These are phyloP conservation scores for Annulohypoxylon nitens DNA, from an alignment of 495 filamentous ascomycete species.

Conservation along the genomic window DNA sequence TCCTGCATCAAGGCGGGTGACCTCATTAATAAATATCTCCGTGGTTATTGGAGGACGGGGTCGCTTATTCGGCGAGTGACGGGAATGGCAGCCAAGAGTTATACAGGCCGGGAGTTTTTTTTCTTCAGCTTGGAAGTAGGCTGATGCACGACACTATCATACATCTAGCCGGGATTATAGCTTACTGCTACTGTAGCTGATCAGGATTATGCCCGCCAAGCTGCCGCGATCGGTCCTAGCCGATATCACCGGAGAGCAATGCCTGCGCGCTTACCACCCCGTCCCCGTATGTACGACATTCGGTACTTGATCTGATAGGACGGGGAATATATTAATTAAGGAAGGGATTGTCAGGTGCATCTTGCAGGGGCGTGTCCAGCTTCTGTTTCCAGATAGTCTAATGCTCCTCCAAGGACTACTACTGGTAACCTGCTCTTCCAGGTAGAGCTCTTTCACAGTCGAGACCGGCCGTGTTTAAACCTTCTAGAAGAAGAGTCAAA, in stretches of 20 bases:
- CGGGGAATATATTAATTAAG: slow-evolving; percentile 6
- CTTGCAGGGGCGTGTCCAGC: slow-evolving; percentile 30
- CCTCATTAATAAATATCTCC: slow-evolving; percentile 32
- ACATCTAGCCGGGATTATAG: slow-evolving; percentile 4
- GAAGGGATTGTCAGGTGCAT: slow-evolving; percentile 38
- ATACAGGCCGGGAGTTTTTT: slow-evolving; percentile 8
- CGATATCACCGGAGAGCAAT: slow-evolving; percentile 28
- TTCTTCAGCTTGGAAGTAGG: neutral
- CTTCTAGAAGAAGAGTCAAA: slow-evolving; percentile 24
- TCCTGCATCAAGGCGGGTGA: slow-evolving; percentile 33
- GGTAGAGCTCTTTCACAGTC: slow-evolving; percentile 27
- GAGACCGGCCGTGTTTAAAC: slow-evolving; percentile 30
- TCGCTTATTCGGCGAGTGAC: slow-evolving; percentile 17
- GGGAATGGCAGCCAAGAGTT: slow-evolving; percentile 35
- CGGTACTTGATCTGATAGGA: slow-evolving; percentile 40
- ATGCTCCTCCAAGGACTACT: neutral
- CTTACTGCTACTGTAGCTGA: slow-evolving; percentile 27
- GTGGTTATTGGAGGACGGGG: slow-evolving; percentile 31
- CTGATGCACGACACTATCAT: neutral
- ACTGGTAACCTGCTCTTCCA: slow-evolving; percentile 34
- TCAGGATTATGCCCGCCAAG: slow-evolving; percentile 38
- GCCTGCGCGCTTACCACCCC: slow-evolving; percentile 32
- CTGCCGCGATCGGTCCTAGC: slow-evolving; percentile 38
- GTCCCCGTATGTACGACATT: slow-evolving; percentile 20
- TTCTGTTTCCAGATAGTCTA: slow-evolving; percentile 42